Conservation (phyloP, 441 rosid species). For the Euphorbia celastroides region DNA sequence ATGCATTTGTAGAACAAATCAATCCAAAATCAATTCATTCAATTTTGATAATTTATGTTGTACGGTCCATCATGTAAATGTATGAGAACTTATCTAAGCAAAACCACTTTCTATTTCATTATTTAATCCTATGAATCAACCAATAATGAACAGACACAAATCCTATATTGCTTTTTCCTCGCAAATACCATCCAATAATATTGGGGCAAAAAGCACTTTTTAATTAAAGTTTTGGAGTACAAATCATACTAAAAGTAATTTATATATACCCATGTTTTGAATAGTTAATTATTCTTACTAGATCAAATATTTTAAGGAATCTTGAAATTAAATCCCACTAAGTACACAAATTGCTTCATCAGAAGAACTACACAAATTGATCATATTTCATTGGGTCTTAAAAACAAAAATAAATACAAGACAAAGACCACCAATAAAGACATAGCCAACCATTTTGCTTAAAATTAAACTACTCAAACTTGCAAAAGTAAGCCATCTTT, state of each 20-base stretch:
- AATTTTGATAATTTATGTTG: no score
- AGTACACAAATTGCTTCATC: slow-evolving; percentile 15
- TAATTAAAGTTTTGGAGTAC: neutral
- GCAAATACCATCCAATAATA: no score
- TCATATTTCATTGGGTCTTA: neutral
- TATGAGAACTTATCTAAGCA: neutral
- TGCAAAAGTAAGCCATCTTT: slow-evolving; percentile 18
- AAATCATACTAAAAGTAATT: no score
- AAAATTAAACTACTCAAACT: neutral
- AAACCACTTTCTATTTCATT: neutral
- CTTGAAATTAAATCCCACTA: slow-evolving; percentile 7
- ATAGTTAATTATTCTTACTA: neutral
- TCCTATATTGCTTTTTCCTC: no score
- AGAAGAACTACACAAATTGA: neutral
- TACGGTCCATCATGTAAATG: no score
- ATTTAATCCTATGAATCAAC: neutral
- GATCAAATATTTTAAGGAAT: neutral
- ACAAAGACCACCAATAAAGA: neutral
- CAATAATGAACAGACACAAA: neutral
- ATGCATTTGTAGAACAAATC: no score
- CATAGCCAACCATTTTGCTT: slow-evolving; percentile 11
- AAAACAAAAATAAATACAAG: neutral
- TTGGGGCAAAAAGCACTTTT: neutral
- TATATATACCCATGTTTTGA: neutral
- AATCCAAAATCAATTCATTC: no score